Conservation (phyloP, 768 basidiomycete species). For the Kwoniella sp. region DNA sequence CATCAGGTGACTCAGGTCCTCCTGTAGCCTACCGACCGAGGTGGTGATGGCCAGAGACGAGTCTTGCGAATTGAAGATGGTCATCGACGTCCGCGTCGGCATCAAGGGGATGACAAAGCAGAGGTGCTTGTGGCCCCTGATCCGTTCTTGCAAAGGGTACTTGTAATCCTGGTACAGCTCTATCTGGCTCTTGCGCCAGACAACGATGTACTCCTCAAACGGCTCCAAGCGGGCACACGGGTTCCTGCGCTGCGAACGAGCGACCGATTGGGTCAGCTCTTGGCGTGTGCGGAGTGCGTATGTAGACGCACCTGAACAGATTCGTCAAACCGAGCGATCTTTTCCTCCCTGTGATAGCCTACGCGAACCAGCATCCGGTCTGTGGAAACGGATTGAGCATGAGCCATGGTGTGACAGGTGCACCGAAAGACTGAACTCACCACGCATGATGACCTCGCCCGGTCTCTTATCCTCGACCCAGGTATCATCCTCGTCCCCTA, state of each 20-base stretch:
- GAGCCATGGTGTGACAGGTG: neutral
- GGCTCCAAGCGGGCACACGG: conserved; percentile 55
- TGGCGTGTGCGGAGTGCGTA: neutral
- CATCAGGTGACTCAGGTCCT: conserved; percentile 22
- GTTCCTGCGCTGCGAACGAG: conserved; percentile 63
- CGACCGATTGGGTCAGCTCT: conserved; percentile 34
- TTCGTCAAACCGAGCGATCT: conserved; percentile 35
- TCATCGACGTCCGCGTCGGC: conserved; percentile 63
- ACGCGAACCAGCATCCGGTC: conserved; percentile 86
- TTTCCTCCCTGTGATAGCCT: conserved; percentile 58
- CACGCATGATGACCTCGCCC: conserved; percentile 68
- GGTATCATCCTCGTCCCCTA: conserved; percentile 14
- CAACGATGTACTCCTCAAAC: conserved; percentile 79
- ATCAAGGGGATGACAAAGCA: conserved; percentile 72
- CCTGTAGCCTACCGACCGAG: conserved; percentile 23
- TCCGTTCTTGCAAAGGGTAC: conserved; percentile 64
- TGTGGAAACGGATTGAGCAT: conserved; percentile 43
- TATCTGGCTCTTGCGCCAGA: conserved; percentile 70
- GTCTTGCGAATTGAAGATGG: conserved; percentile 81
- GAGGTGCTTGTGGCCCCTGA: conserved; percentile 69
- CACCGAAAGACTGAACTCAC: conserved; percentile 51
- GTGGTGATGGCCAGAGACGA: conserved; percentile 64
- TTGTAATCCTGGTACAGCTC: conserved; percentile 74
- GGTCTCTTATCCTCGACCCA: conserved; percentile 20
- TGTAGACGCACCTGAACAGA: conserved; percentile 16